A percentile compares a stretch with the other conserved stretches of the same genome.
These are phyloP conservation scores for Dissoconium aciculare DNA, from an alignment of 2,329 filamentous ascomycete genomes.

Conservation along the genomic window DNA sequence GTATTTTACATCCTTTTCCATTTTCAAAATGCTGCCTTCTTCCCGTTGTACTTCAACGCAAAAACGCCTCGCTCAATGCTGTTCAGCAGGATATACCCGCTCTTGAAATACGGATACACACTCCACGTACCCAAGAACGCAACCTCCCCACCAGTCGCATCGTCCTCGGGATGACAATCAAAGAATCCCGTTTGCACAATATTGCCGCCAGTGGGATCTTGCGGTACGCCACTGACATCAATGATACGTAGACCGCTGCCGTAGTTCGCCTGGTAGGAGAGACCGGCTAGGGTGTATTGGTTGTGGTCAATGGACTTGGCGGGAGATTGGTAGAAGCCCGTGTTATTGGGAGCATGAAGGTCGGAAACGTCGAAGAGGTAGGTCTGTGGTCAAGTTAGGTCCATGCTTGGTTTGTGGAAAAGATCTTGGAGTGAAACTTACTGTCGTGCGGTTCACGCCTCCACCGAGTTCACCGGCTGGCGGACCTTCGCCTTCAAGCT, in stretches of 20 bases:
- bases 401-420: background rate
- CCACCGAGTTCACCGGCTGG: constrained; percentile 2
- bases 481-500: constrained; percentile 15
- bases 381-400: constrained; percentile 18
- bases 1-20: constrained; percentile 6
- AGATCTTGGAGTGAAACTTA: background rate
- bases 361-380: constrained; percentile 38
- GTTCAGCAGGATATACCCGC: constrained; percentile 37
- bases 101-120: constrained; percentile 36
- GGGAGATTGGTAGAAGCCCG: constrained; percentile 26
- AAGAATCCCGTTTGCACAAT: constrained; percentile 38
- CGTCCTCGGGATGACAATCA: constrained; percentile 39
- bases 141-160: constrained; percentile 28
- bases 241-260: constrained; percentile 23
- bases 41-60: constrained; percentile 27
- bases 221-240: constrained; percentile 24
- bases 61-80: constrained; percentile 39
- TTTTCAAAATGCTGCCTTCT: constrained; percentile 4
- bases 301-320: constrained; percentile 29
- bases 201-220: constrained; percentile 32
- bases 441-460: constrained; percentile 4
- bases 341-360: constrained; percentile 29
- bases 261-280: constrained; percentile 27
- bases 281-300: constrained; percentile 27
- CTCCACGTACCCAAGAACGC: constrained; percentile 31